Evolutionary conservation across 2,329 filamentous ascomycete species (phyloP), one percentile per base, ranked within the genome.

Genomic region (Colletotrichum nymphaeae): DNA sequence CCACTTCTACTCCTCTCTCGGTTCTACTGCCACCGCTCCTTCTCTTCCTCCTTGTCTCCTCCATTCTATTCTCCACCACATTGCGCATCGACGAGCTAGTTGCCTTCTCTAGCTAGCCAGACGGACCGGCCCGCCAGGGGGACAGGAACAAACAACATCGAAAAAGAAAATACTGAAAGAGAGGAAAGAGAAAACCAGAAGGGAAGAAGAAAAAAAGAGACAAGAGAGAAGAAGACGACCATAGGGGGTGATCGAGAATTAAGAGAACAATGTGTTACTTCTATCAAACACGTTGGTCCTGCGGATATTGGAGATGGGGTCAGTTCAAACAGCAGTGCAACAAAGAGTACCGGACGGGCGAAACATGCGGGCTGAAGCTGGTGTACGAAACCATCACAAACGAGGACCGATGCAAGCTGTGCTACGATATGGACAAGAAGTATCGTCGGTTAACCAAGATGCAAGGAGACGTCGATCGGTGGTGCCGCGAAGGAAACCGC

Each of bases 261-360:
- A 88, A 81, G 78, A 42, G 37, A 42, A 16, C 30, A 42, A 98
- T 98, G 96, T 98, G 96, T 87, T 98, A 97, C 88, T 98, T 95
- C 88, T 95, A 98, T 80, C 93, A 96, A 84, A 95, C 93, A 83
- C 90, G 91, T 78, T 98, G 94, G 89, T 84, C 84, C 71, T 98
- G 96, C 86, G 93, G 94, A 80, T 96, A 95, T 88, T 98, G 93
- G 93, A 95, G 95, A 84, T 98, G 95, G 95, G 94, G 94, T 77
- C 93, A 93, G 85, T 98, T 98, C 87, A 92, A 94, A 77, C 91
- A 95, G 83, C 95, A 97, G 82, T 98, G 96, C 89, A 93, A 93
- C 83, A 95, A 95, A 84, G 96, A 98, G 83, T 97, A 97, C 86
- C 94, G 96, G 76, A 98, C 94, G 77, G 96, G 96, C 79, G 96